These are phyloP conservation scores for Citeromyces nyonsensis DNA, from an alignment of 805 yeast genomes.

Conservation along the genomic window DNA sequence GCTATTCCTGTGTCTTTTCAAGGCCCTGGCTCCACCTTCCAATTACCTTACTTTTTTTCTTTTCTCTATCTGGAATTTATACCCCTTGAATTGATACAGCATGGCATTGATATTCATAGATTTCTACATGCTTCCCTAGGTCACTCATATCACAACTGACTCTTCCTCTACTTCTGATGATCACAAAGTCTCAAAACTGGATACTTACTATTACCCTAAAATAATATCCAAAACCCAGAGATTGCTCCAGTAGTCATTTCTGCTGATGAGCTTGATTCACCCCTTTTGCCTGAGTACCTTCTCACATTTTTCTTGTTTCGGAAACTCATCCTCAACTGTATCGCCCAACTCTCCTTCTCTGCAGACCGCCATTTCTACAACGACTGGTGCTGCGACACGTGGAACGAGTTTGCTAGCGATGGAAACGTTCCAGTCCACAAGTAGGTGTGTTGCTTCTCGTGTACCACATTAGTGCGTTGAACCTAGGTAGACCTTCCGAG, in stretches of 20 bases:
- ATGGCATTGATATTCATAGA: too few relatives aligned
- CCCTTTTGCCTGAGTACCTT: slow-evolving; percentile 61
- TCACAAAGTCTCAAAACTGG: slow-evolving; percentile 57
- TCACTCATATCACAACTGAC: too few relatives aligned
- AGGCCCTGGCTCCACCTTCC: too few relatives aligned
- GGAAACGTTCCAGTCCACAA: slow-evolving; percentile 95
- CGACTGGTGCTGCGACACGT: slow-evolving; percentile 94
- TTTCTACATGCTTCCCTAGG: too few relatives aligned
- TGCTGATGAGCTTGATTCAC: slow-evolving; percentile 62
- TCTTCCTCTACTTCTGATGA: slow-evolving; percentile 72
- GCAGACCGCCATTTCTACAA: slow-evolving; percentile 89
- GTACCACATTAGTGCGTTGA: slow-evolving; percentile 73
- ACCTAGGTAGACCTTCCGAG: slow-evolving; percentile 46
- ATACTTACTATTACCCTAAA: slow-evolving; percentile 70
- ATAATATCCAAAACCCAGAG: slow-evolving; percentile 30
- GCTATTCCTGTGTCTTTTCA: too few relatives aligned
- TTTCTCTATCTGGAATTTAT: too few relatives aligned
- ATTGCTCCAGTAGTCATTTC: slow-evolving; percentile 31
- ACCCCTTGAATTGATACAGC: too few relatives aligned
- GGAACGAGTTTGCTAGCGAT: slow-evolving; percentile 85
- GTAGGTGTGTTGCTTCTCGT: slow-evolving; percentile 79
- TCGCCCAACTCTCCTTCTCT: slow-evolving; percentile 77
- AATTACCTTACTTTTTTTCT: too few relatives aligned
- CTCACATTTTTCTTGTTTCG: slow-evolving; percentile 81
- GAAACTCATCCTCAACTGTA: slow-evolving; percentile 83